These are phyloP conservation scores for Harringtonia lauricola DNA, from an alignment of 2,329 filamentous ascomycete genomes.

Conservation along the genomic window DNA sequence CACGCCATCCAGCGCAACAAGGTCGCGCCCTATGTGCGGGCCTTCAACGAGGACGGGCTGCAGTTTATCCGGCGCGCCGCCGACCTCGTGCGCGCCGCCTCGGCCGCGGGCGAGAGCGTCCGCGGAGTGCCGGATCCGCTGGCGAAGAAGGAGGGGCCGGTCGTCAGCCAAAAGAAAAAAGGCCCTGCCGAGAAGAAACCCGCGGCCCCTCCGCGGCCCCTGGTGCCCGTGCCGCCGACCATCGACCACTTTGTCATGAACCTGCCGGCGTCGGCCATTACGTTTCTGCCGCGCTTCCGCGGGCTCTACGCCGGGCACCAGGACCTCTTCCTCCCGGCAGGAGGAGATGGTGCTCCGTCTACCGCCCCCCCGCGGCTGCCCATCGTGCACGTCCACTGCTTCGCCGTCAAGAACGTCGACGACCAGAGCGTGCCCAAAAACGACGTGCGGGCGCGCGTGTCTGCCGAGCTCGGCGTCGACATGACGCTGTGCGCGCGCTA, in stretches of 20 bases:
- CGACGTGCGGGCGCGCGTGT: slow-evolving; percentile 58
- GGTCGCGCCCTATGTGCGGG: slow-evolving; percentile 60
- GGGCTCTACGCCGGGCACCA: slow-evolving; percentile 71
- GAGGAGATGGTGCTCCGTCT: too few species aligned
- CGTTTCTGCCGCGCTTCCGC: slow-evolving; percentile 66
- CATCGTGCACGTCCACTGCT: slow-evolving; percentile 89
- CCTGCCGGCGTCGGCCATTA: slow-evolving; percentile 78
- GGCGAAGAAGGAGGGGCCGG: not conserved
- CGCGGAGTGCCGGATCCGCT: slow-evolving; percentile 10
- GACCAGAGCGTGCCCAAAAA: slow-evolving; percentile 33
- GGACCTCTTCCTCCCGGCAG: slow-evolving; percentile 42
- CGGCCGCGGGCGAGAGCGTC: slow-evolving; percentile 32
- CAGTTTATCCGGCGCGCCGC: slow-evolving; percentile 67
- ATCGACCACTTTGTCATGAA: slow-evolving; percentile 98
- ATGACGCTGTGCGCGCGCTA: slow-evolving; percentile 29
- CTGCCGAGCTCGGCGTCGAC: slow-evolving; percentile 44
- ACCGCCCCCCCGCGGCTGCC: slow-evolving; percentile 53
- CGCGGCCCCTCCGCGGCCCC: slow-evolving; percentile 9
- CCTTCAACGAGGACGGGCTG: slow-evolving; percentile 74
- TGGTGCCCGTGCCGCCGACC: slow-evolving; percentile 52
- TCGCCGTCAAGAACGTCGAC: slow-evolving; percentile 71
- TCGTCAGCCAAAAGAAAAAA: slow-evolving; percentile 11
- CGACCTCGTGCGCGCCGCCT: slow-evolving; percentile 44
- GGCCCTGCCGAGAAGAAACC: not conserved
- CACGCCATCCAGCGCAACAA: slow-evolving; percentile 70